Evolutionary conservation across 257 asterid genomes (phyloP).

Genomic region (Agastache rugosa): DNA sequence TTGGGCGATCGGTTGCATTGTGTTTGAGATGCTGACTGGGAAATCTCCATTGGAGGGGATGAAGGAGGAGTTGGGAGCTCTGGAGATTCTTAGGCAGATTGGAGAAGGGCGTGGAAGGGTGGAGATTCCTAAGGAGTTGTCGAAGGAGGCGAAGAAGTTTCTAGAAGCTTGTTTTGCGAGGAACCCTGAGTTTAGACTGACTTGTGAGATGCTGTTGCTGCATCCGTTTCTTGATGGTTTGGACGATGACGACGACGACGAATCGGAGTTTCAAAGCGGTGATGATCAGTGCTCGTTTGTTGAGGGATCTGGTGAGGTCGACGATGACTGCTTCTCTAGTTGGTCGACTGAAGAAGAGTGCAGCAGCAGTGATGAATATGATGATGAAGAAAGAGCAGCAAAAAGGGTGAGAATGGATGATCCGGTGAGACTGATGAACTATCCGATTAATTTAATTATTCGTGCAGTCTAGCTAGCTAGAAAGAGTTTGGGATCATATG

Average conservation of each 20-base stretch:
- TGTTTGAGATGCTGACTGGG: constrained; percentile 34
- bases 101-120: constrained; percentile 39
- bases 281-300: background rate
- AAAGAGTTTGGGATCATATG: no score
- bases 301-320: no score
- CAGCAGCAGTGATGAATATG: no score
- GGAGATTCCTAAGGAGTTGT: constrained; percentile 48
- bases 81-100: background rate
- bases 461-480: no score
- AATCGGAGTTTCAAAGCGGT: background rate
- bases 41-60: constrained; percentile 7
- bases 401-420: no score
- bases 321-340: no score
- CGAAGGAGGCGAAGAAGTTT: constrained; percentile 64
- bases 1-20: constrained; percentile 32
- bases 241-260: constrained; percentile 31
- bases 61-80: background rate
- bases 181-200: constrained; percentile 59
- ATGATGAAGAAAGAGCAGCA: no score
- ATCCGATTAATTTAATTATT: no score
- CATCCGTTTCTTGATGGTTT: constrained; percentile 45
- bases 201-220: constrained; percentile 59
- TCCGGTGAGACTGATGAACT: no score
- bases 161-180: constrained; percentile 74
- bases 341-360: no score